Evolutionary conservation across 331 rosid species (phyloP), one percentile per base, ranked within the genome.

Genomic region (Acacia pycnantha): DNA sequence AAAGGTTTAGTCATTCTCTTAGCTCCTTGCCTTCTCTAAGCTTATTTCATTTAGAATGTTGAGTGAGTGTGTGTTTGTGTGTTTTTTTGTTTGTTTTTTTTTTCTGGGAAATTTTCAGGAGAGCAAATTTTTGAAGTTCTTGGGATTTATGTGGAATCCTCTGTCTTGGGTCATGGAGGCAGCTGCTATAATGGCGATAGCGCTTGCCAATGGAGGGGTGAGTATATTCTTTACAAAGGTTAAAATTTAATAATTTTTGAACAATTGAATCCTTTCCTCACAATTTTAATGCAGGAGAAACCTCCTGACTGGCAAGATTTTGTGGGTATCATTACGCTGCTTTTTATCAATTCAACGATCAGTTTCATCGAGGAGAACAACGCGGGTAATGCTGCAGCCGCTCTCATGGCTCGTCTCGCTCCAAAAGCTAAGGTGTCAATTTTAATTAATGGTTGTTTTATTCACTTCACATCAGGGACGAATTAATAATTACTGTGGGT

Each of bases 71-170:
- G 14, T 8, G 11, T 31, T 3, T 65, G 16, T 29, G 19, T 27
- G 21, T 31, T 35, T 67, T 19, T 18, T 2, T 1, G 14, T 47
- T 58, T 66, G 79, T 8, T 67, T 31, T 78, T 76, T 72, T 67
- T 78, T 77, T 84, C 29, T 74, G 89, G 86, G 81, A 81, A 3
- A 54, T 78, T 79, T 90, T 58, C 90, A 96, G 99, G 98, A 96
- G 86, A 96, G 97, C 85, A 96, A 94, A 53, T 43, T 96, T 31
- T 73, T 96, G 87, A 96, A 92, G 93, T 96, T 92, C 70, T 87
- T 96, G 93, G 99, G 99, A 31, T 96, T 96, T 75, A 96, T 96
- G 99, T 96, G 99, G 99, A 96, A 96, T 61, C 99, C 99, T 83
- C 93, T 96, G 33, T 94, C 98, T 73, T 96, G 99, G 99, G 99